Evolutionary conservation across 306 rosid genomes (phyloP).

Genomic region (Cucumis cinereus): DNA sequence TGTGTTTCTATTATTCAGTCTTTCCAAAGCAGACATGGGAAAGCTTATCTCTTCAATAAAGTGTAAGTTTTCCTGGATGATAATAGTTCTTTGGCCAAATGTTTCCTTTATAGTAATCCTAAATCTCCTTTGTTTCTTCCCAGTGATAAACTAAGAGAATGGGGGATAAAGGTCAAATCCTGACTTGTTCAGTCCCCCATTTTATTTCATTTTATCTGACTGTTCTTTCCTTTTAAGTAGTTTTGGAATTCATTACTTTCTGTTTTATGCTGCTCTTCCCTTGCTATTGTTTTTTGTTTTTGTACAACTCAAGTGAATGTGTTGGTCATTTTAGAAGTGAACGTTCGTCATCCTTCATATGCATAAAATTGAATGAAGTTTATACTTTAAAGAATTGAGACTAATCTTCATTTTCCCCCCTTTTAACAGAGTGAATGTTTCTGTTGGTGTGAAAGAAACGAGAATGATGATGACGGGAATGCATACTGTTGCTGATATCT

Average conservation of each 20-base stretch:
- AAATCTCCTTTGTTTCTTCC: neutral
- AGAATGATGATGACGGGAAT: conserved; percentile 66
- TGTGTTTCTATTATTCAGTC: conserved; percentile 44
- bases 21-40: conserved; percentile 66
- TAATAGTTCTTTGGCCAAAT: neutral
- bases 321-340: neutral
- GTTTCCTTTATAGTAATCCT: neutral
- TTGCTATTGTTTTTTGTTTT: neutral
- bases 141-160: neutral
- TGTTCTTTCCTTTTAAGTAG: neutral
- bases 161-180: neutral
- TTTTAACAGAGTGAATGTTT: conserved; percentile 54
- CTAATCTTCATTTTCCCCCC: neutral
- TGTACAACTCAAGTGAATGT: neutral
- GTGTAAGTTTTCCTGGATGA: conserved; percentile 68
- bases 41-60: conserved; percentile 87
- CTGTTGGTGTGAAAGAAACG: conserved; percentile 61
- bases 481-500: conserved; percentile 86
- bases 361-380: neutral
- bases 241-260: neutral
- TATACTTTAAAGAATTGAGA: conserved; percentile 1
- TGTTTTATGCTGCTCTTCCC: neutral
- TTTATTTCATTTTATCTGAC: neutral
- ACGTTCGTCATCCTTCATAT: neutral
- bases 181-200: neutral